These are phyloP conservation scores for Ophiostoma sp. DNA, from an alignment of 2,329 filamentous ascomycete genomes.

Conservation along the genomic window DNA sequence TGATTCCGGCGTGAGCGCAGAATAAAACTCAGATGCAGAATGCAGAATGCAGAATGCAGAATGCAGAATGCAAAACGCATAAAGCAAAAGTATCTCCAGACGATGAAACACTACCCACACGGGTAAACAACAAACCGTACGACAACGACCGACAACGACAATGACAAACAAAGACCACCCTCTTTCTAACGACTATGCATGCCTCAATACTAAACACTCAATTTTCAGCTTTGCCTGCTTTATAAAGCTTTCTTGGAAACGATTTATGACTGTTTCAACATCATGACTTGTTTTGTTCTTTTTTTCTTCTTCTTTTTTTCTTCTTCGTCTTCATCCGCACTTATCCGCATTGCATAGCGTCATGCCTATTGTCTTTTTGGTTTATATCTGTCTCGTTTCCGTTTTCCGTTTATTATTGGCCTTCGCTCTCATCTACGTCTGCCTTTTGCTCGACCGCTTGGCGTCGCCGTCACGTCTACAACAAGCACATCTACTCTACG, in stretches of 20 bases:
- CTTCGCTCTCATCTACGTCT: background rate
- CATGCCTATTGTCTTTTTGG: background rate
- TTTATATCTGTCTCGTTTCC: background rate
- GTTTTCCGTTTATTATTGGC: background rate
- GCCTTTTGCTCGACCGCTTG: background rate
- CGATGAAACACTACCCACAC: background rate
- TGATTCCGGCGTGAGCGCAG: background rate
- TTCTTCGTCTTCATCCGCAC: background rate
- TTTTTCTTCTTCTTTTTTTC: constrained; percentile 15
- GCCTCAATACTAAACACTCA: background rate
- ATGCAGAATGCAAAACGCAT: background rate
- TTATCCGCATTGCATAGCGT: constrained; percentile 11
- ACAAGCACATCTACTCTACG: background rate
- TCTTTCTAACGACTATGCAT: background rate
- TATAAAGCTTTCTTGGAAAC: constrained; percentile 7
- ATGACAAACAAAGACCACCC: background rate
- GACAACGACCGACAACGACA: background rate
- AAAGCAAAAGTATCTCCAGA: background rate
- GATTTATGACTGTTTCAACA: constrained; percentile 7
- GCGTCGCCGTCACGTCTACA: background rate
- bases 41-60: background rate
- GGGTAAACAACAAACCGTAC: background rate
- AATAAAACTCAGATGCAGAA: constrained; percentile 2
- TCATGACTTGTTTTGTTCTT: constrained; percentile 14
- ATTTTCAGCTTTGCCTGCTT: background rate